Evolutionary conservation across 768 basidiomycete species (phyloP).

Genomic region (Rhodosporidiobolus odoratus): DNA sequence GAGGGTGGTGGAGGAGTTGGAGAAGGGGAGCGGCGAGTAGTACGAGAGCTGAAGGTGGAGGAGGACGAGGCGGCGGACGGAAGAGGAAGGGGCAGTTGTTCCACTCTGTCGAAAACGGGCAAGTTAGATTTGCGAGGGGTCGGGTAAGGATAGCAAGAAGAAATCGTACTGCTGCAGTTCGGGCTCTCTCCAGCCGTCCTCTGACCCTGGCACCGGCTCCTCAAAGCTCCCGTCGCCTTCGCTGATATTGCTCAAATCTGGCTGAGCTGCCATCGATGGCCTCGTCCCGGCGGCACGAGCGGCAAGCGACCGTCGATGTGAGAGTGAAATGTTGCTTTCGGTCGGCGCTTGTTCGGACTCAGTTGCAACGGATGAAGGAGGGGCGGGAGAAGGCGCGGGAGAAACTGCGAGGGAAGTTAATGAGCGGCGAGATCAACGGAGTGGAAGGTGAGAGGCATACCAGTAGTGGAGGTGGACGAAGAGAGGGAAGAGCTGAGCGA

Average conservation of each 20-base stretch:
- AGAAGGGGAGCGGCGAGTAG: not conserved
- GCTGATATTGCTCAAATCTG: conserved; percentile 22
- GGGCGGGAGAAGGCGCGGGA: not conserved
- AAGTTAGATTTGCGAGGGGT: not conserved
- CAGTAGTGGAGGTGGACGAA: not conserved
- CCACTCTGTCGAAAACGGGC: not conserved
- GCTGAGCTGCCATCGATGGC: not conserved
- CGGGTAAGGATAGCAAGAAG: not conserved
- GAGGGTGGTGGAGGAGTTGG: not conserved
- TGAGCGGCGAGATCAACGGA: not conserved
- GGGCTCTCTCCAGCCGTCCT: not conserved
- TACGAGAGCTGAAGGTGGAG: not conserved
- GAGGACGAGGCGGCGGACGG: not conserved
- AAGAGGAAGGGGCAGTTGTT: no score
- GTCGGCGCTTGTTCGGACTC: not conserved
- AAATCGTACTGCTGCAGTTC: conserved; percentile 3
- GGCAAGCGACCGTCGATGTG: conserved; percentile 4
- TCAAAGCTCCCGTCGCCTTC: conserved; percentile 1
- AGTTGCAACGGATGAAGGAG: not conserved
- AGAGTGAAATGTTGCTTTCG: conserved; percentile 10
- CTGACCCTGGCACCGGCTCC: not conserved
- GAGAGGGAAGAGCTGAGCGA: not conserved
- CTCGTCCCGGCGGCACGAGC: not conserved
- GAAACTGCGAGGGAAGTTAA: not conserved
- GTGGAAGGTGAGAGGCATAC: not conserved